These are phyloP conservation scores for Coniochaeta ligniaria DNA, from an alignment of 2,329 filamentous ascomycete genomes.

Conservation along the genomic window DNA sequence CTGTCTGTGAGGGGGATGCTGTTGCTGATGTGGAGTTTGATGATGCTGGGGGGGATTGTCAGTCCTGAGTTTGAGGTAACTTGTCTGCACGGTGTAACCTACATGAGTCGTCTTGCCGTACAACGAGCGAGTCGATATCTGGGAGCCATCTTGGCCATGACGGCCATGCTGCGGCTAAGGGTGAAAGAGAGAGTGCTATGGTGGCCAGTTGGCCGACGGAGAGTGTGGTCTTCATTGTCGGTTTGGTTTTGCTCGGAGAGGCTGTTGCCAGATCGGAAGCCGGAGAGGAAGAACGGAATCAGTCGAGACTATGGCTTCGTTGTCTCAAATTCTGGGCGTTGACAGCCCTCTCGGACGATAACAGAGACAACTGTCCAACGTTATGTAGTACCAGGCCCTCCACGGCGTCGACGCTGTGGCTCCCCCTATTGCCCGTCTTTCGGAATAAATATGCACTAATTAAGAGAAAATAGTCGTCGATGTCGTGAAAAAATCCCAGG, in stretches of 20 bases:
- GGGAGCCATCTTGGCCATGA: slow-evolving; percentile 52
- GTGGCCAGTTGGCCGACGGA: slow-evolving; percentile 40
- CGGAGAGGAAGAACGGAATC: not conserved
- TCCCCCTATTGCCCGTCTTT: not conserved
- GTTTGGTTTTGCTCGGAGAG: not conserved
- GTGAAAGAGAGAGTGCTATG: slow-evolving; percentile 43
- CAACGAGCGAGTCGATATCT: slow-evolving; percentile 43
- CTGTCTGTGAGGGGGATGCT: slow-evolving; percentile 9
- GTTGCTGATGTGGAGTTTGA: slow-evolving; percentile 3
- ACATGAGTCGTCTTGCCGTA: slow-evolving; percentile 30
- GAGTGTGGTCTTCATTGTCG: slow-evolving; percentile 40
- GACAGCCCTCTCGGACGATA: not conserved
- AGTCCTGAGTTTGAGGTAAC: not conserved
- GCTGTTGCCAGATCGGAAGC: not conserved
- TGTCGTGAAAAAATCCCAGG: not conserved
- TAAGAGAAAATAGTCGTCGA: not conserved
- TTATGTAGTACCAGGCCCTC: not conserved
- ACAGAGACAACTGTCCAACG: not conserved
- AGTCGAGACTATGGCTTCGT: not conserved
- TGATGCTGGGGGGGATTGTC: not conserved
- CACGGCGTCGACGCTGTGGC: not conserved
- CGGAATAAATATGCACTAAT: not conserved
- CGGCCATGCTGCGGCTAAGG: slow-evolving; percentile 36
- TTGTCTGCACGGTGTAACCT: not conserved
- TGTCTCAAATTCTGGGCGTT: slow-evolving; percentile 1